Evolutionary conservation across 2,329 filamentous ascomycete genomes (phyloP).

Genomic region (Ophiostoma australiae): DNA sequence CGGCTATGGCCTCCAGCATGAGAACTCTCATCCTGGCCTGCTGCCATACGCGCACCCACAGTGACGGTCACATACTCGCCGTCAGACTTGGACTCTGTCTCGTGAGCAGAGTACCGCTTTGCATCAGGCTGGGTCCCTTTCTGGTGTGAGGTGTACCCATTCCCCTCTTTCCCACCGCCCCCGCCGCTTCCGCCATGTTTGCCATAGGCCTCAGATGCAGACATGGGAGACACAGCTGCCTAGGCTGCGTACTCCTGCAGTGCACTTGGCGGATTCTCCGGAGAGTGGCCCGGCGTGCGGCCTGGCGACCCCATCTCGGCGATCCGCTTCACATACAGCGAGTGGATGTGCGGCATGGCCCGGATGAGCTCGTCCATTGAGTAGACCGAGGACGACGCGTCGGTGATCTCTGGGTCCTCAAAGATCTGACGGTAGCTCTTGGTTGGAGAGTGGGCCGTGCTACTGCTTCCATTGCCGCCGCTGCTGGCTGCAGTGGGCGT

Average conservation of each 20-base stretch:
- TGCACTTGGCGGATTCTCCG: conserved; percentile 16
- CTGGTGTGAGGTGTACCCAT: neutral
- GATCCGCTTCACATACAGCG: conserved; percentile 30
- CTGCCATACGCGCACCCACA: neutral
- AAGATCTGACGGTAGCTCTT: neutral
- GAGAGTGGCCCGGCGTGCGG: conserved; percentile 11
- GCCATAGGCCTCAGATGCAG: conserved; percentile 11
- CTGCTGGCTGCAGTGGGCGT: neutral
- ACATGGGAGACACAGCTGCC: conserved; percentile 24
- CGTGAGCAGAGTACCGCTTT: neutral
- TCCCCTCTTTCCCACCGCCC: neutral
- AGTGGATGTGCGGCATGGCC: conserved; percentile 29
- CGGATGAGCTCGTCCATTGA: conserved; percentile 31
- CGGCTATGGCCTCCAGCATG: neutral
- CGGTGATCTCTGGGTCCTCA: conserved; percentile 19
- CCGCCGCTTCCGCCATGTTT: no score
- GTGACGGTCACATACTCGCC: conserved; percentile 8
- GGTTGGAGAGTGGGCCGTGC: neutral
- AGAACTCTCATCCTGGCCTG: neutral
- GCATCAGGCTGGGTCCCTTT: neutral
- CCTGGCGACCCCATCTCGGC: conserved; percentile 18
- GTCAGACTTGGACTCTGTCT: neutral
- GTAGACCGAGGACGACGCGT: conserved; percentile 34
- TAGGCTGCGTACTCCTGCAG: conserved; percentile 27
- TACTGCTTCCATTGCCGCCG: neutral